These are phyloP conservation scores for Spizellomyces sp. DNA, from an alignment of 192 early-diverging fungal genomes.

Conservation along the genomic window DNA sequence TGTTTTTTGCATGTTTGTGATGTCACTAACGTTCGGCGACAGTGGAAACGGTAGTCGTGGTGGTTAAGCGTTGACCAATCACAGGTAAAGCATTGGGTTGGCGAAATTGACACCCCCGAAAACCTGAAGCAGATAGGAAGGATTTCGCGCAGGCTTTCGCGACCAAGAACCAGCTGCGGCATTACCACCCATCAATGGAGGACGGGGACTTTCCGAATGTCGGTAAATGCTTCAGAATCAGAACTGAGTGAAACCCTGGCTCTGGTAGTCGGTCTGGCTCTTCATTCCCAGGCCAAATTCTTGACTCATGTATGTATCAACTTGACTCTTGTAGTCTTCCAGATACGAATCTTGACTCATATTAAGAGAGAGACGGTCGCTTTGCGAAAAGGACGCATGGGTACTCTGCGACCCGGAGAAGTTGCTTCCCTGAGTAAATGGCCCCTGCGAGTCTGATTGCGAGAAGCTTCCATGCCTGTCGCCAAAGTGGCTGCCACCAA, in stretches of 20 bases:
- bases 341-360: slow-evolving; percentile 31
- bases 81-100: no score
- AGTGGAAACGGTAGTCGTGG: background rate
- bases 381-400: slow-evolving; percentile 25
- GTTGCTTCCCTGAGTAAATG: slow-evolving; percentile 16
- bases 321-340: slow-evolving; percentile 57
- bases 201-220: background rate
- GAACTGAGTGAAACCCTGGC: slow-evolving; percentile 39
- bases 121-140: background rate
- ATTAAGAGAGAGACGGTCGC: slow-evolving; percentile 19
- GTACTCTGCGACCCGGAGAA: slow-evolving; percentile 22
- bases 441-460: slow-evolving; percentile 25
- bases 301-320: slow-evolving; percentile 46
- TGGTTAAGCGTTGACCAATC: no score
- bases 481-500: background rate
- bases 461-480: slow-evolving; percentile 4
- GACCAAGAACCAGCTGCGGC: background rate
- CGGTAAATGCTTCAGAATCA: background rate
- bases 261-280: slow-evolving; percentile 32
- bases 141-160: background rate
- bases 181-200: background rate
- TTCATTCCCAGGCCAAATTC: slow-evolving; percentile 27
- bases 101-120: background rate
- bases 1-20: no score
- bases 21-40: no score